phyloP scores from a whole-genome alignment of 2,329 filamentous ascomycete genomes.

The Aspergillus caelatus region DNA sequence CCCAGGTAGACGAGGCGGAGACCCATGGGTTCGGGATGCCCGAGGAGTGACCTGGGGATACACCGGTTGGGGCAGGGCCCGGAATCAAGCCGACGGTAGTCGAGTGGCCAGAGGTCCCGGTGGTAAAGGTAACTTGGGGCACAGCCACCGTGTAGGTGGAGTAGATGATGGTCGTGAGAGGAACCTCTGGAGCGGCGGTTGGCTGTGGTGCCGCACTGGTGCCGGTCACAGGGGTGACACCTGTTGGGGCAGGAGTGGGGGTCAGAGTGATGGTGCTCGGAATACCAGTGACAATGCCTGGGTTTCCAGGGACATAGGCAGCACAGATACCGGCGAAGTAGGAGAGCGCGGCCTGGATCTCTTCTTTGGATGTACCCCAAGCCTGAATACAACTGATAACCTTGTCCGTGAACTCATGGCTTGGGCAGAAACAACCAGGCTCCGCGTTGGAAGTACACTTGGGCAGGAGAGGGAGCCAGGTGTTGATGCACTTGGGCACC shows the following conservation, averaged over 20 bases:
- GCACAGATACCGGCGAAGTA: slow-evolving; percentile 95
- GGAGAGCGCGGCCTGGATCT: slow-evolving; percentile 70
- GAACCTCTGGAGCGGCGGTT: slow-evolving; percentile 28
- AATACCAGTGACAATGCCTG: slow-evolving; percentile 79
- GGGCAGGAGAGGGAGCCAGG: slow-evolving; percentile 70
- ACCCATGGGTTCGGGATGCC: slow-evolving; percentile 23
- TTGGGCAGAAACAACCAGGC: slow-evolving; percentile 82
- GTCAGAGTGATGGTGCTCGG: slow-evolving; percentile 61
- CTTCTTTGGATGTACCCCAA: slow-evolving; percentile 67
- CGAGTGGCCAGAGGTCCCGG: slow-evolving; percentile 29
- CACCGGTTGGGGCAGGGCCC: slow-evolving; percentile 16
- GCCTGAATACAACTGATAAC: slow-evolving; percentile 81
- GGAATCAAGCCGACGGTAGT: slow-evolving; percentile 39
- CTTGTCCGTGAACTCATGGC: slow-evolving; percentile 72
- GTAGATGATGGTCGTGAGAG: slow-evolving; percentile 46
- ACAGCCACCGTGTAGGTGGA: slow-evolving; percentile 48
- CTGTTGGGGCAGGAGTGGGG: slow-evolving; percentile 51
- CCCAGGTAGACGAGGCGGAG: slow-evolving; percentile 20
- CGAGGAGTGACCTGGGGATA: slow-evolving; percentile 25
- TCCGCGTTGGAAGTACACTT: slow-evolving; percentile 85
- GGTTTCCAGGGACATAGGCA: slow-evolving; percentile 72
- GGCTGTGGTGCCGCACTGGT: slow-evolving; percentile 43
- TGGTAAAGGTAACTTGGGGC: slow-evolving; percentile 48
- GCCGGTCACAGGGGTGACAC: slow-evolving; percentile 38
- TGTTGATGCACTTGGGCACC: slow-evolving; percentile 88